Evolutionary conservation across 2,329 filamentous ascomycete species (phyloP).

Genomic region (Stagonosporopsis chrysanthemi): DNA sequence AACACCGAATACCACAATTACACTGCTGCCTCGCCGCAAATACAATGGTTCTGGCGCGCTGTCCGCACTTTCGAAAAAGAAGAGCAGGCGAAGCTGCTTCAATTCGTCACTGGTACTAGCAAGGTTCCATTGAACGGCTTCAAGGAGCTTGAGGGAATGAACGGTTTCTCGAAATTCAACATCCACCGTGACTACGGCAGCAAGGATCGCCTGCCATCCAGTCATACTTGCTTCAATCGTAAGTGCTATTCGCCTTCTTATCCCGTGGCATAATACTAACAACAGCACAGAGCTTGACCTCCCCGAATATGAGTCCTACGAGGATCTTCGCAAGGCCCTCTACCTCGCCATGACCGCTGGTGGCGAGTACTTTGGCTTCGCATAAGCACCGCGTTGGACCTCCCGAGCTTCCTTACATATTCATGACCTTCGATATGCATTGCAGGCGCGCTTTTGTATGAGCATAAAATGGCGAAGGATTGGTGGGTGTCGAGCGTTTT

Average conservation of each 20-base stretch:
- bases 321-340: slow-evolving; percentile 83
- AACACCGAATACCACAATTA: slow-evolving; percentile 99
- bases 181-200: slow-evolving; percentile 97
- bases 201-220: slow-evolving; percentile 93
- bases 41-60: slow-evolving; percentile 99
- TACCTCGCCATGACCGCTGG: slow-evolving; percentile 97
- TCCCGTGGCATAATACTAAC: slow-evolving; percentile 46
- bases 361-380: slow-evolving; percentile 97
- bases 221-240: slow-evolving; percentile 99
- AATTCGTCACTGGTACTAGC: slow-evolving; percentile 97
- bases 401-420: slow-evolving; percentile 23
- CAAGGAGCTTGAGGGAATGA: slow-evolving; percentile 99
- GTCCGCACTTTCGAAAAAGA: slow-evolving; percentile 98
- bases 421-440: slow-evolving; percentile 35
- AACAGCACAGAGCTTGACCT: slow-evolving; percentile 82
- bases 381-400: slow-evolving; percentile 60
- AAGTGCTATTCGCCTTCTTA: slow-evolving; percentile 57
- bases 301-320: slow-evolving; percentile 97
- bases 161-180: slow-evolving; percentile 96
- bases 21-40: slow-evolving; percentile 89
- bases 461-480: slow-evolving; percentile 26
- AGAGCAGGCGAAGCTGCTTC: slow-evolving; percentile 93
- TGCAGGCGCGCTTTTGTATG: slow-evolving; percentile 40
- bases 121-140: slow-evolving; percentile 99
- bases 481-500: slow-evolving; percentile 12